phyloP scores from a whole-genome alignment of 2,329 filamentous ascomycete species.

The Lasiodiplodia citricola region DNA sequence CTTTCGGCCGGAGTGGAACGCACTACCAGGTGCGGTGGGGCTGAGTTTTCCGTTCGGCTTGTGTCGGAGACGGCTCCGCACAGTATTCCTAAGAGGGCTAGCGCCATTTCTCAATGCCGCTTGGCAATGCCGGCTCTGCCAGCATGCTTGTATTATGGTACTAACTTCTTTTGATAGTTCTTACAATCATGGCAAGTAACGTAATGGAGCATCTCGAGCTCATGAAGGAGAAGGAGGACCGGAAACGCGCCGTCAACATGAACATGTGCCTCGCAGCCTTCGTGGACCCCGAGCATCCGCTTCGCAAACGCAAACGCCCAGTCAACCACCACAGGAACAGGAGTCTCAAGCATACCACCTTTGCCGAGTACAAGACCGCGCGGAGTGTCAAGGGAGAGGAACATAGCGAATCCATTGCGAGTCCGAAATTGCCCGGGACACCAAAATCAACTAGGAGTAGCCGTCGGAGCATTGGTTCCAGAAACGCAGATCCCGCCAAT shows the following conservation, averaged over 20 bases:
- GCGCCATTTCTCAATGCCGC: background rate
- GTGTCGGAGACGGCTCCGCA: background rate
- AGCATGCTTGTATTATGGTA: background rate
- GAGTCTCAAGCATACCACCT: background rate
- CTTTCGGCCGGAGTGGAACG: background rate
- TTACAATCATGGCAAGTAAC: conserved; percentile 39
- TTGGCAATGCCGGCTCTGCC: background rate
- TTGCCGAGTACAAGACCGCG: conserved; percentile 19
- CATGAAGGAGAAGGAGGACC: conserved; percentile 41
- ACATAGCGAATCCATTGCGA: background rate
- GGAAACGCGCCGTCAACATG: conserved; percentile 35
- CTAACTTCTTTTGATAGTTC: conserved; percentile 26
- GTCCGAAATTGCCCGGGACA: conserved; percentile 3
- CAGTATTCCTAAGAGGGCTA: background rate
- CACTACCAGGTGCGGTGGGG: background rate
- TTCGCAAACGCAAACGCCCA: conserved; percentile 15
- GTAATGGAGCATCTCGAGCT: conserved; percentile 43
- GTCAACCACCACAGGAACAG: background rate
- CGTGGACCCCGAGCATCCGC: conserved; percentile 34
- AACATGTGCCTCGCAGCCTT: conserved; percentile 35
- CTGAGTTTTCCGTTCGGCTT: background rate
- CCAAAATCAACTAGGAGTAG: background rate
- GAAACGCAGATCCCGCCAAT: background rate
- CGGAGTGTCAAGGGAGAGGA: conserved; percentile 2
- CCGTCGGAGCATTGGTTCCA: conserved; percentile 1